Conservation (phyloP, 2,329 filamentous ascomycete species). For the Claviceps humidiphila region DNA sequence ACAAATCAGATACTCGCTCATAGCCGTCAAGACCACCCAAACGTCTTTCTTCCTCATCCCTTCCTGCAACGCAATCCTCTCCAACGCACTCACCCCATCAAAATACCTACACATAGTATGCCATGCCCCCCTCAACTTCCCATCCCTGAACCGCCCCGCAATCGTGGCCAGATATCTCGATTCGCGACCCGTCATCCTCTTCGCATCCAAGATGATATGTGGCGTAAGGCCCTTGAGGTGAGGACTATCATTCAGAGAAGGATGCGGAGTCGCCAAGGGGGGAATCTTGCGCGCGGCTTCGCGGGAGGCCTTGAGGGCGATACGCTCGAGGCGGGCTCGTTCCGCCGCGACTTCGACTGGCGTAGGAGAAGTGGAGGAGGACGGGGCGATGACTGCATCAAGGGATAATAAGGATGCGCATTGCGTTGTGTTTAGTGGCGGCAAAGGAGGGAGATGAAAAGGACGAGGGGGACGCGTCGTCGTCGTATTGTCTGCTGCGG, state of each 20-base stretch:
- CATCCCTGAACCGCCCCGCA: constrained; percentile 37
- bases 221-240: constrained; percentile 46
- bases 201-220: constrained; percentile 63
- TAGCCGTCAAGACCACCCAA: constrained; percentile 50
- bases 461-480: background rate
- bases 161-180: constrained; percentile 57
- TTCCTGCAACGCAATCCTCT: constrained; percentile 72
- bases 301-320: constrained; percentile 40
- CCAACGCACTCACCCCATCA: constrained; percentile 71
- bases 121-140: constrained; percentile 56
- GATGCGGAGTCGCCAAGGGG: constrained; percentile 38
- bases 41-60: constrained; percentile 76
- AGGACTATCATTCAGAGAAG: constrained; percentile 41
- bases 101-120: constrained; percentile 69
- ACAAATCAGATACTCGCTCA: constrained; percentile 54
- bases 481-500: constrained; percentile 3
- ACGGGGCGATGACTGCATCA: no score
- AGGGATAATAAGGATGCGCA: no score
- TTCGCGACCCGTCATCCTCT: constrained; percentile 65
- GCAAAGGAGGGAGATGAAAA: background rate
- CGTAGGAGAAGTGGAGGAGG: background rate
- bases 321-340: constrained; percentile 45
- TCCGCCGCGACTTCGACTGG: constrained; percentile 41
- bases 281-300: constrained; percentile 36
- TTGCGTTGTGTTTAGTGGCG: no score